These are phyloP conservation scores for Pseudogymnoascus sp. DNA, from an alignment of 2,329 filamentous ascomycete genomes.

Conservation along the genomic window DNA sequence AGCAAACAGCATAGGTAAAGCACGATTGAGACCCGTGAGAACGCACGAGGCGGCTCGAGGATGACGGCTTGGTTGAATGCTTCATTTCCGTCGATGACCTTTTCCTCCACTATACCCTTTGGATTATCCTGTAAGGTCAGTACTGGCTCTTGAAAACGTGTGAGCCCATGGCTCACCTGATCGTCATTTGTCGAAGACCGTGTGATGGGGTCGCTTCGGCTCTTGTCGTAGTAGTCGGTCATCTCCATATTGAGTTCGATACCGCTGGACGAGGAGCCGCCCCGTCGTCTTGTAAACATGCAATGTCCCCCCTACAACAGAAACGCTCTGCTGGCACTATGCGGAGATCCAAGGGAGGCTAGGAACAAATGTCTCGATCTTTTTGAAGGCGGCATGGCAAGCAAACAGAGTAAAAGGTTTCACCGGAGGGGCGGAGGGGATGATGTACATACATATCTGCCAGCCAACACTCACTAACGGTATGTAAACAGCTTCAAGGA, in stretches of 20 bases:
- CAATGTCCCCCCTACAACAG: background rate
- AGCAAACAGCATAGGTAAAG: constrained; percentile 40
- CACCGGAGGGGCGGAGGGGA: background rate
- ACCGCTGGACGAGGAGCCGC: constrained; percentile 4
- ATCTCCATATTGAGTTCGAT: constrained; percentile 14
- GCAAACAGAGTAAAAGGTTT: background rate
- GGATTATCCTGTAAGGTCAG: background rate
- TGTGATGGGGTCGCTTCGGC: constrained; percentile 6
- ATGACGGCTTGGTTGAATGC: constrained; percentile 49
- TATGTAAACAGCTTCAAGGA: background rate
- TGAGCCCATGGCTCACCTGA: background rate
- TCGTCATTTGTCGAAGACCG: background rate
- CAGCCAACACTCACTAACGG: background rate
- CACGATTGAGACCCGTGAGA: constrained; percentile 33
- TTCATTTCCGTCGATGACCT: constrained; percentile 44
- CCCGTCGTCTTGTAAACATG: constrained; percentile 3
- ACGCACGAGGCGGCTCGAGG: constrained; percentile 43
- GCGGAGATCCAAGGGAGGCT: background rate
- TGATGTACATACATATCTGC: background rate
- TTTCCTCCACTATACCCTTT: constrained; percentile 18
- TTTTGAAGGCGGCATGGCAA: background rate
- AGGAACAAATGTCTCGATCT: background rate
- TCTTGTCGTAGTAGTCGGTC: constrained; percentile 7
- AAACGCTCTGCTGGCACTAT: background rate
- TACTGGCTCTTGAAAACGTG: background rate